Evolutionary conservation across 148 eudicot genomes (phyloP).

Genomic region (Rhododendron vialii): DNA sequence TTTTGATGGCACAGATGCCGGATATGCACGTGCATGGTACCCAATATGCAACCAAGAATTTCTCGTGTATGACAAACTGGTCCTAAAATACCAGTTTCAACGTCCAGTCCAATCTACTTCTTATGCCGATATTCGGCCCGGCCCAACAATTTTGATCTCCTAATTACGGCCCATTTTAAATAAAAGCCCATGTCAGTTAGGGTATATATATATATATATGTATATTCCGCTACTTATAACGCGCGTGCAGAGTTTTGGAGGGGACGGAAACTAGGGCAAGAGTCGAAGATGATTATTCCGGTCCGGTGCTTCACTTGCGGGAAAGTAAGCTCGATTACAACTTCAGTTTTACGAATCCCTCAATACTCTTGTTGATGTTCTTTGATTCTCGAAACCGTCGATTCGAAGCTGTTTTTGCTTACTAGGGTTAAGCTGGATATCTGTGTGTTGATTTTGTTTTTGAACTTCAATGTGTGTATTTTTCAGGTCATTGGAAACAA

Average conservation of each 20-base stretch:
- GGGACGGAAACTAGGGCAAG: background rate
- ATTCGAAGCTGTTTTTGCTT: background rate
- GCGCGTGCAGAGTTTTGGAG: too few relatives aligned
- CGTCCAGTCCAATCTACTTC: too few relatives aligned
- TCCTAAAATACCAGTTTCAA: too few relatives aligned
- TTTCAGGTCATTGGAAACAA: constrained; percentile 90
- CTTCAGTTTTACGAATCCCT: background rate
- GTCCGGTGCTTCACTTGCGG: constrained; percentile 67
- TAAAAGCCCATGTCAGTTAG: background rate
- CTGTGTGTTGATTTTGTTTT: background rate
- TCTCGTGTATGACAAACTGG: too few relatives aligned
- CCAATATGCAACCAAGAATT: too few relatives aligned
- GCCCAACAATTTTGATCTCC: background rate
- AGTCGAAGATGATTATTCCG: constrained; percentile 34
- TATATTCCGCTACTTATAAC: background rate
- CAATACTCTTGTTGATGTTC: background rate
- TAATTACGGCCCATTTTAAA: background rate
- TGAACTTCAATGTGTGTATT: background rate
- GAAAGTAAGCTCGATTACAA: constrained; percentile 22
- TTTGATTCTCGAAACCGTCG: background rate
- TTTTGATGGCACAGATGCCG: too few relatives aligned
- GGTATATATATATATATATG: background rate
- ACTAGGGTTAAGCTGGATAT: background rate
- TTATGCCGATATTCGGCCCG: background rate
- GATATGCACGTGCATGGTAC: too few relatives aligned